These are phyloP conservation scores for Colletotrichum salicis DNA, from an alignment of 2,329 filamentous ascomycete genomes.

Conservation along the genomic window DNA sequence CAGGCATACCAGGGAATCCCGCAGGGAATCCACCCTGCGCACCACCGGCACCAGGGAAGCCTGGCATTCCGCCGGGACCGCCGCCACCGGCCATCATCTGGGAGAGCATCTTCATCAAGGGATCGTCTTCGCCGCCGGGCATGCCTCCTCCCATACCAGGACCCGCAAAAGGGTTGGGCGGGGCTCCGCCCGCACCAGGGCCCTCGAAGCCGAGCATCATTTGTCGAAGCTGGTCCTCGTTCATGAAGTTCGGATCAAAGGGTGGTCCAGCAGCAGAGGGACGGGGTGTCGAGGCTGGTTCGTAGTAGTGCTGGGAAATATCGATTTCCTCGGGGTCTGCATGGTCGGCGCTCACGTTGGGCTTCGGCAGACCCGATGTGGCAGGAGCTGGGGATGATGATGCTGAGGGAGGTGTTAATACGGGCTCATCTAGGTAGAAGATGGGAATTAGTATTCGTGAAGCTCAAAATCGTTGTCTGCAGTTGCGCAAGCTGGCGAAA, in stretches of 20 bases:
- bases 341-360: constrained; percentile 46
- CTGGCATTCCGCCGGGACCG: constrained; percentile 40
- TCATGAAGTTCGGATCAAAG: constrained; percentile 50
- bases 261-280: constrained; percentile 40
- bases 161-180: constrained; percentile 39
- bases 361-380: constrained; percentile 43
- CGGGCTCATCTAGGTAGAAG: constrained; percentile 3
- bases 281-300: constrained; percentile 50
- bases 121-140: constrained; percentile 58
- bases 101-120: constrained; percentile 73
- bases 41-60: constrained; percentile 16
- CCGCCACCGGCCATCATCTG: constrained; percentile 70
- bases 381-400: constrained; percentile 35
- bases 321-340: constrained; percentile 81
- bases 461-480: neutral
- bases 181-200: constrained; percentile 36
- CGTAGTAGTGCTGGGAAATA: constrained; percentile 79
- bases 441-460: neutral
- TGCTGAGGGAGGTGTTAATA: constrained; percentile 14
- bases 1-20: constrained; percentile 49
- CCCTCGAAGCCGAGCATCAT: constrained; percentile 70
- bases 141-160: constrained; percentile 28
- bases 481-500: neutral
- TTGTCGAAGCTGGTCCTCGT: constrained; percentile 71
- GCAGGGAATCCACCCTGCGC: constrained; percentile 42